Base-by-base conservation (phyloP, 495 filamentous ascomycete species). In the Talaromyces stipitatus region DNA sequence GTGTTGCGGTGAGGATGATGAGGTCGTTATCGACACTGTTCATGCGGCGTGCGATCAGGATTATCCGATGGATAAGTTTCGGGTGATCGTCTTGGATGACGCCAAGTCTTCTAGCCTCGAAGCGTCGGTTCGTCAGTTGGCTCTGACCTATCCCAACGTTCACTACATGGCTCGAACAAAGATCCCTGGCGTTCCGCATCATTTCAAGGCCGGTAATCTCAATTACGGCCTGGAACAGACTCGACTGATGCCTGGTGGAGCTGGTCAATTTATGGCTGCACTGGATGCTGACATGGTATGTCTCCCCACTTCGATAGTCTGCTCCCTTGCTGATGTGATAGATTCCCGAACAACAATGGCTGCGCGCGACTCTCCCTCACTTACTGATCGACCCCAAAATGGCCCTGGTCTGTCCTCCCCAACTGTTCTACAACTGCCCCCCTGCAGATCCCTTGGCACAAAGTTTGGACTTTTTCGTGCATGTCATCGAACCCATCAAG, bases 121-220 rank as follows among this genome's bases (percentile, higher is more conserved):
- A 54, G 61, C 62, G 2, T 57, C 65, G n/a, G 57, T 65, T 52
- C 62, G 60, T 43, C 61, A 67, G 29, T 48, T 72, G 30, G 58
- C 60, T 10, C 12, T 55, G 28, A 61, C 54, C 7, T 68, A 71
- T 33, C 68, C 73, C 10, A 78, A 78, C 46, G 18, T 82, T 8
- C 69, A 67, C 59, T 82, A 82, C 56, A 70, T 74, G 61, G 67
- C 76, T 2, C 71, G 79, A 45, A 64, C 68, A 50, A 79, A 79
- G 57, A 67, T 69, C 14, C 71, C 71, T 2, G 76, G 74, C 28
- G 69, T 72, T 14, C 76, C 75, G 0, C 73, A 79, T 59, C 70
- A 79, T 60, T 82, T 77, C 68, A 83, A 83, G 65, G 77, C 78
- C 4, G 80, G 80, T 38, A 83, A 82, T 51, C 66, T 83, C 20